A percentile compares a stretch with the other conserved stretches of the same genome.
phyloP scores from a whole-genome alignment of 768 basidiomycete species.

The Boletellus emodensis region DNA sequence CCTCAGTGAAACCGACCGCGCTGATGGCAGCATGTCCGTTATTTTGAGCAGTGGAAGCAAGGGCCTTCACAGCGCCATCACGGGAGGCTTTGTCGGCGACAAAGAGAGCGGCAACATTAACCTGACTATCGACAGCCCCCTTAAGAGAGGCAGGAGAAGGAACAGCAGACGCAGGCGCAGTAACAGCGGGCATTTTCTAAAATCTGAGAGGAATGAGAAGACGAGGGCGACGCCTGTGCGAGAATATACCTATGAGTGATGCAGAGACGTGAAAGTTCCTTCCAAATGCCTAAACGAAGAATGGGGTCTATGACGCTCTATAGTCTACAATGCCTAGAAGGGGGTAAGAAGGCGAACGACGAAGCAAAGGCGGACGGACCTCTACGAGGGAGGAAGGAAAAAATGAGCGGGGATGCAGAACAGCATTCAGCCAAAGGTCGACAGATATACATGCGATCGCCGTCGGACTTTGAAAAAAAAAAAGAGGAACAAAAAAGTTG shows the following conservation, averaged over 20 bases:
- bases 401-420: constrained; percentile 32
- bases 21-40: constrained; percentile 76
- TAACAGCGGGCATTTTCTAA: constrained; percentile 79
- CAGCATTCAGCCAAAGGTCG: not conserved
- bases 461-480: constrained; percentile 33
- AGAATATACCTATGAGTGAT: constrained; percentile 40
- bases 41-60: constrained; percentile 77
- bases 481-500: not conserved
- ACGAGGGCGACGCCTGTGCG: not conserved
- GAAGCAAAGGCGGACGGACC: constrained; percentile 16
- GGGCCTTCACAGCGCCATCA: constrained; percentile 60
- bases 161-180: constrained; percentile 53
- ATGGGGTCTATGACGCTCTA: constrained; percentile 56
- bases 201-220: constrained; percentile 35
- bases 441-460: constrained; percentile 15
- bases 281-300: constrained; percentile 51
- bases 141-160: constrained; percentile 72
- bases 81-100: constrained; percentile 81
- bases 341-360: constrained; percentile 1
- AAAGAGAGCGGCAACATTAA: constrained; percentile 76
- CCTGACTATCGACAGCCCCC: constrained; percentile 57
- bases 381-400: constrained; percentile 32
- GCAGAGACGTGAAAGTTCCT: constrained; percentile 33
- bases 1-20: constrained; percentile 64
- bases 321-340: constrained; percentile 36